Evolutionary conservation across 164 flowering plant genomes (phyloP), one percentile per base, ranked within the genome.

Genomic region (Liriodendron chinense): DNA sequence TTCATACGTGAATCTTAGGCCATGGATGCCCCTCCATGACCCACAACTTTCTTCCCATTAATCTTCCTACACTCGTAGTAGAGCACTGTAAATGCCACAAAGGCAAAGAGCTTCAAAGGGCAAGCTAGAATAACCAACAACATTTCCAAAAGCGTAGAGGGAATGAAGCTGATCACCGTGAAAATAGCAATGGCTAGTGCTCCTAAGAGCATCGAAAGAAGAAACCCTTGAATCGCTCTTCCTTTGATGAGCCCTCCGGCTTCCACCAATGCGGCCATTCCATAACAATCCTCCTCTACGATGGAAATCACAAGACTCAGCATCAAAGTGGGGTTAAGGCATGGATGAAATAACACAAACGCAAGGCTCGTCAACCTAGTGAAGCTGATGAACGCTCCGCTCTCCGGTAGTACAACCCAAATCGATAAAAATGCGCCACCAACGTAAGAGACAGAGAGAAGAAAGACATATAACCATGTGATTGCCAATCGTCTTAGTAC

Each of bases 61-160:
- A 48, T 56, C 71, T 75, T 28, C 73, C 76, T 76, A 66, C 77
- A 73, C 47, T 76, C 74, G 13, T 22, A 73, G 77, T 80, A 80
- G 72, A 80, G 73, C 22, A 80, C 79, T 7, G 76, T 79, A 28
- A 48, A 77, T 7, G 66, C 78, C 49, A 79, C 43, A 16, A 57
- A 66, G 18, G 23, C 28, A 18, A 70, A 79, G 12, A 77, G 1
- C 9, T 77, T 79, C 71, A 77, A 25, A 62, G 74, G 56, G 50
- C 72, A 74, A 61, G 68, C 26, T 21, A 69, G 64, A 47, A 47
- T 18, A 7, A 74, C 48, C 47, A 65, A 34, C 43, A 34, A 34
- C 20, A 25, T n/a, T 25, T 34, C 43, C 3, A 34, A 70, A 64
- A 14, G 3, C 23, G 1, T 10, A 64, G 12, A 1, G 10, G 25